A percentile compares a stretch with the other conserved stretches of the same genome.
Evolutionary conservation across 2,329 filamentous ascomycete genomes (phyloP).

Genomic region (Periconia digitata): DNA sequence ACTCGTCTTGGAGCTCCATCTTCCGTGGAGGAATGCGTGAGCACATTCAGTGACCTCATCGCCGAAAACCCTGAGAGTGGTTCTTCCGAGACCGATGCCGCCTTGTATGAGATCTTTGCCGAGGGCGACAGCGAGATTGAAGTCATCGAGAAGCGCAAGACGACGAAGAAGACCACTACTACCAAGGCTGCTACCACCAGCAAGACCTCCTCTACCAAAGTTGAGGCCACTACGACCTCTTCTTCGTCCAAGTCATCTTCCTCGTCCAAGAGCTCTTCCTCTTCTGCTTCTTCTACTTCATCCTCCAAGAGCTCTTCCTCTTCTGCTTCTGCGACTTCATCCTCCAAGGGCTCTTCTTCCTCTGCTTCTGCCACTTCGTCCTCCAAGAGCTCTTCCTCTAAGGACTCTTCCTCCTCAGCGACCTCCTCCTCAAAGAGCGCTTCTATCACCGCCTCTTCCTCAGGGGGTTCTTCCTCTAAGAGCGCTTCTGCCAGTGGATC

Average conservation of each 20-base stretch:
- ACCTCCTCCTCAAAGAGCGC: no score
- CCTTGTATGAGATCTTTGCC: conserved; percentile 3
- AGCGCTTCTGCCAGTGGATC: no score
- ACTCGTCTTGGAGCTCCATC: conserved; percentile 2
- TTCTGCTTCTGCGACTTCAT: no score
- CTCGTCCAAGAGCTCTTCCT: no score
- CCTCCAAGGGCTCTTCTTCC: no score
- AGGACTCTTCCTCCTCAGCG: no score
- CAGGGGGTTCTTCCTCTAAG: no score
- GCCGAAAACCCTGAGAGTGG: background rate
- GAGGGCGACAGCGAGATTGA: background rate
- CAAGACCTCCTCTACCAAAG: background rate
- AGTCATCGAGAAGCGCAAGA: background rate
- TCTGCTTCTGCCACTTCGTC: background rate
- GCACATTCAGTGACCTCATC: conserved; percentile 1
- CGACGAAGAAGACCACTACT: background rate
- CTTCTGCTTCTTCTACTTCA: no score
- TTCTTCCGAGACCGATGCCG: conserved; percentile 1
- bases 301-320: no score
- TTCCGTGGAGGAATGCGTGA: conserved; percentile 3
- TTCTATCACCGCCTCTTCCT: no score
- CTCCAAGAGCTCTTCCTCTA: background rate
- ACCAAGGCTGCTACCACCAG: background rate
- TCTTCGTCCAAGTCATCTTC: no score
- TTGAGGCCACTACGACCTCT: no score